Base-by-base conservation (phyloP, 371 early-diverging fungal genomes). In the Rhizomucor miehei region DNA sequence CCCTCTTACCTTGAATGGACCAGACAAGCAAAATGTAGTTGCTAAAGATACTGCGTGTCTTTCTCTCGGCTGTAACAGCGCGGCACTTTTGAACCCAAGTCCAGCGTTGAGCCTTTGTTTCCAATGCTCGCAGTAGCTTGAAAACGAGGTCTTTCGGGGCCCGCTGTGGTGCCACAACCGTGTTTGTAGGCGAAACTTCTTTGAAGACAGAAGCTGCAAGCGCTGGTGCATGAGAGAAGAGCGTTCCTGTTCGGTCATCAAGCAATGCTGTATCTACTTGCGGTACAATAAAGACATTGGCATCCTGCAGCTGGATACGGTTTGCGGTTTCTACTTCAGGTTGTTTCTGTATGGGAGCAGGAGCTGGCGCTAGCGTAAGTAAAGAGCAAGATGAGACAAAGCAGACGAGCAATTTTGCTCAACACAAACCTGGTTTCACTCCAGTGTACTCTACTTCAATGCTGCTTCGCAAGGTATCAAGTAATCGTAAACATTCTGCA, bases 1-100 rank as follows among this genome's bases (percentile, higher is more conserved):
- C 4, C n/a, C n/a, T 11, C 66, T 56, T 71, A 80, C 80, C 62
- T 62, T 80, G 78, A 43, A 76, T 63, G 1, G 82, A 71, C 64
- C 70, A 80, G 16, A 84, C 41, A 3, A 66, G 51, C 35, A 77
- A 51, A 35, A 73, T 76, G 43, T 67, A 68, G 41, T 77, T 73
- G 16, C 64, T 67, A 35, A 76, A 77, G 3, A 76, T 57, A 12
- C 45, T 20, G 13, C 75, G 73, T 11, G 69, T 51, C 24, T 58
- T 67, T 20, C 70, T 46, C 12, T 62, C 60, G 0, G 64, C 63
- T 1, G 74, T 73, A 11, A 67, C 63, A 5, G 58, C 63, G 39
- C 68, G 62, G 12, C 65, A 57, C 23, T 64, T 53, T 16, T 69
- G 66, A 8, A 73, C 29, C 54, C 56, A 57, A 2, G 62, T 60